Base-by-base conservation (phyloP, 2,329 filamentous ascomycete species). In the Cordyceps sp. region DNA sequence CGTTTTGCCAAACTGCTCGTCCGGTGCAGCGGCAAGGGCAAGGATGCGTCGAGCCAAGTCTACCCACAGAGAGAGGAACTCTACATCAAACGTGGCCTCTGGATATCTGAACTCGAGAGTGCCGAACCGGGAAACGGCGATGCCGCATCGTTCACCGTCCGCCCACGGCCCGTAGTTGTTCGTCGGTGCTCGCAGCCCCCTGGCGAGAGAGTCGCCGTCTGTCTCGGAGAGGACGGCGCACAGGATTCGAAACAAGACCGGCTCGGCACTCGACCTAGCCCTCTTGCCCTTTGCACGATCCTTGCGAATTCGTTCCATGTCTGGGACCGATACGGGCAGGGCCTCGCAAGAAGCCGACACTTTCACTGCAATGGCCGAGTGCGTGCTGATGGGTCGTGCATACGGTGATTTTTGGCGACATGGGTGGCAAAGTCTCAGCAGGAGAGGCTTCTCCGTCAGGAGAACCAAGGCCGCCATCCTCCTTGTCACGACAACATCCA, bases 81-180 rank as follows among this genome's bases (percentile, higher is more conserved):
- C 38, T 3, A 37, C 33, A 18, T 49, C 42, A 29, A 47, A 46
- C 8, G 30, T 40, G 10, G 43, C 39, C 15, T 48, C 45, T 17
- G 45, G 43, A 25, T 49, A 49, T 20, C 47, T 42, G 16, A 49
- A 49, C 35, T 48, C 45, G 12, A 46, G 14, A 0, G 44, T 48
- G 18, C 43, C 30, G 30, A 45, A 42, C 26, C 37, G 39, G 14
- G 43, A 40, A 2, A 46, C 32, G n/a, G 39, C 46, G 4, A 48
- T 28, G 3, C 33, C 45, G 32, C 45, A 48, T 10, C 39, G 39
- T 8, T 33, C 36, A 5, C 12, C 23, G n/a, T 30, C 18, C 6
- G 40, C 25, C 13, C 12, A 19, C 24, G 3, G 21, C 15, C 1
- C 43, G 33, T 5, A 7, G 9, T 18, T 23, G 23, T 13, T 12